Percentiles rank a stretch among this genome's conserved stretches.
phyloP scores from a whole-genome alignment of 2,329 filamentous ascomycete genomes.

The Cladophialophora exuberans region DNA sequence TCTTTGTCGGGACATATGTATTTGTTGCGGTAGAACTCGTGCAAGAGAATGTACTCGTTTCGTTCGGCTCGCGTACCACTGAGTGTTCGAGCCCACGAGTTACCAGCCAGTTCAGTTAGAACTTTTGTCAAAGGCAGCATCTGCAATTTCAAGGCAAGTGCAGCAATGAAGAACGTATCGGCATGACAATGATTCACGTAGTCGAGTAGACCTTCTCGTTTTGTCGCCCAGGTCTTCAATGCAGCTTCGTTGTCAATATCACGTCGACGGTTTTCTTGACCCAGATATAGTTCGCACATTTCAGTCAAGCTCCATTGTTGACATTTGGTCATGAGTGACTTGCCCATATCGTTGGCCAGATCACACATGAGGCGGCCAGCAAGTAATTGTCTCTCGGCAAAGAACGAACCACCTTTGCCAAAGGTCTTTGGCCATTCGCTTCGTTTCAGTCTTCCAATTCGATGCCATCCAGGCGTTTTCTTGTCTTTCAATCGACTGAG shows the following conservation, averaged over 20 bases:
- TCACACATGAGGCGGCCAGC: slow-evolving; percentile 90
- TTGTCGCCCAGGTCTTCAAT: slow-evolving; percentile 81
- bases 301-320: slow-evolving; percentile 98
- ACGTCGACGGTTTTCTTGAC: slow-evolving; percentile 69
- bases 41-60: slow-evolving; percentile 98
- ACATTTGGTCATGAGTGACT: slow-evolving; percentile 95
- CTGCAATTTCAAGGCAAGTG: slow-evolving; percentile 84
- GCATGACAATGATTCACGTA: slow-evolving; percentile 93
- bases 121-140: slow-evolving; percentile 93
- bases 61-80: slow-evolving; percentile 95
- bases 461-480: slow-evolving; percentile 92
- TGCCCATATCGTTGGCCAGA: slow-evolving; percentile 92
- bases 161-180: slow-evolving; percentile 94
- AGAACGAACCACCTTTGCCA: slow-evolving; percentile 84
- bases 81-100: slow-evolving; percentile 95
- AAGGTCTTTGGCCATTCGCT: slow-evolving; percentile 85
- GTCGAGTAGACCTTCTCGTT: slow-evolving; percentile 84
- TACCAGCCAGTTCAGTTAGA: slow-evolving; percentile 92
- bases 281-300: slow-evolving; percentile 91
- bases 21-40: slow-evolving; percentile 95
- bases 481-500: slow-evolving; percentile 84
- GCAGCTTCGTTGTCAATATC: slow-evolving; percentile 89
- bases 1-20: slow-evolving; percentile 98
- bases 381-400: slow-evolving; percentile 87
- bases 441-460: slow-evolving; percentile 83